These are phyloP conservation scores for Saturnispora diversa DNA, from an alignment of 805 yeast genomes.

Conservation along the genomic window DNA sequence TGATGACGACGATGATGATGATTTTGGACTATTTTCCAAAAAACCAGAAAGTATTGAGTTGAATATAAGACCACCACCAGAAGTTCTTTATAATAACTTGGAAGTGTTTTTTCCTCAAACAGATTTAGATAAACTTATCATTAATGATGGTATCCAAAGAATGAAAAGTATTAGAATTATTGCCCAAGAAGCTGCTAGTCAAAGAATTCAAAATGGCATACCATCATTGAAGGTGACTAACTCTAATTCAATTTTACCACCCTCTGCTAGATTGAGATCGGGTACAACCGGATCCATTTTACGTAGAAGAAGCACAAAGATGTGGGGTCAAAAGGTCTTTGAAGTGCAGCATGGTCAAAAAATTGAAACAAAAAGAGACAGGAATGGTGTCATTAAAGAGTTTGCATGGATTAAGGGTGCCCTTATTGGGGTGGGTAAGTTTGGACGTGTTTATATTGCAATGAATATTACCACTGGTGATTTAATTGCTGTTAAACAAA, in stretches of 20 bases:
- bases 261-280: constrained; percentile 7
- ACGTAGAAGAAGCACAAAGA: constrained; percentile 77
- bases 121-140: constrained; percentile 84
- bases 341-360: constrained; percentile 69
- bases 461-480: constrained; percentile 95
- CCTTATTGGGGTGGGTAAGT: constrained; percentile 91
- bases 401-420: constrained; percentile 99
- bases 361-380: constrained; percentile 44
- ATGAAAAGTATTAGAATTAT: constrained; percentile 90
- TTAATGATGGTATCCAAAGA: constrained; percentile 50
- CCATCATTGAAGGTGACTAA: constrained; percentile 5
- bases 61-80: constrained; percentile 92
- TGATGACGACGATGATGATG: constrained; percentile 12
- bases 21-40: constrained; percentile 43
- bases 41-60: constrained; percentile 48
- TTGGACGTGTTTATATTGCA: constrained; percentile 88
- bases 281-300: constrained; percentile 31
- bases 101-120: constrained; percentile 90
- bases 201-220: constrained; percentile 33
- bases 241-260: neutral
- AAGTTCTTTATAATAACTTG: constrained; percentile 82
- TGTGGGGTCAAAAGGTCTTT: constrained; percentile 94
- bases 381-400: constrained; percentile 57
- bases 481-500: constrained; percentile 98
- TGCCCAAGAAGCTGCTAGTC: constrained; percentile 68